Evolutionary conservation across 1,139 yeast species (phyloP), one percentile per base, ranked within the genome.

Genomic region (Saccharomyces hybrid): DNA sequence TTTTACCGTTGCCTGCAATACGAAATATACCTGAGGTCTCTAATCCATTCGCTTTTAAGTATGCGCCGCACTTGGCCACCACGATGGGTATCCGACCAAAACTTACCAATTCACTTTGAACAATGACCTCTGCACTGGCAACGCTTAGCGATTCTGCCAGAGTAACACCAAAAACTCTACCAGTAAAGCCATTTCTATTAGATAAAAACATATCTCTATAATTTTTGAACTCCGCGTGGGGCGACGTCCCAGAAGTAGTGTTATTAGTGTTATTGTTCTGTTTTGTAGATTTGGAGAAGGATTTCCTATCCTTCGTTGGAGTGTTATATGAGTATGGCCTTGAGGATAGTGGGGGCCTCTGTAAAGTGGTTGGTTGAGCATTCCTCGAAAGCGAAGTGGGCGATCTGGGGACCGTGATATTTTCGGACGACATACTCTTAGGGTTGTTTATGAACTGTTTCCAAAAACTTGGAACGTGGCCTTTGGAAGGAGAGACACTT

Each of bases 41-140:
- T 49, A 86, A 71, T 7, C 88, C 95, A 61, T 88, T 84, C 52
- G 82, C 81, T 66, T 93, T 93, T 58, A 93, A 73, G 67, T 73
- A 91, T 1, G 88, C 84, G 1, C 98, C 97, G 73, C 99, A 91
- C 64, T 90, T 88, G 26, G 98, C 99, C 31, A 93, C 96, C n/a
- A 93, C 88, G 14, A 68, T 65, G 1, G 71, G 73, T 11, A 70
- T 68, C 41, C 70, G 59, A 20, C 73, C 73, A 54, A 70, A 70
- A 49, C 67, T 64, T 1, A 67, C 68, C 44, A 68, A 55, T 52
- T 69, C 72, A 50, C 68, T 65, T 57, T 70, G 73, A 25, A 70
- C 69, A 41, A 70, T 68, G 32, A 70, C 73, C 53, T 70, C 72
- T 1, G 73, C 72, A 49, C 68, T 64, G 20, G 98, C 96, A 57